A percentile compares a stretch with the other conserved stretches of the same genome.
phyloP scores from a whole-genome alignment of 352 stramenopile genomes.

The Phytophthora sp. region DNA sequence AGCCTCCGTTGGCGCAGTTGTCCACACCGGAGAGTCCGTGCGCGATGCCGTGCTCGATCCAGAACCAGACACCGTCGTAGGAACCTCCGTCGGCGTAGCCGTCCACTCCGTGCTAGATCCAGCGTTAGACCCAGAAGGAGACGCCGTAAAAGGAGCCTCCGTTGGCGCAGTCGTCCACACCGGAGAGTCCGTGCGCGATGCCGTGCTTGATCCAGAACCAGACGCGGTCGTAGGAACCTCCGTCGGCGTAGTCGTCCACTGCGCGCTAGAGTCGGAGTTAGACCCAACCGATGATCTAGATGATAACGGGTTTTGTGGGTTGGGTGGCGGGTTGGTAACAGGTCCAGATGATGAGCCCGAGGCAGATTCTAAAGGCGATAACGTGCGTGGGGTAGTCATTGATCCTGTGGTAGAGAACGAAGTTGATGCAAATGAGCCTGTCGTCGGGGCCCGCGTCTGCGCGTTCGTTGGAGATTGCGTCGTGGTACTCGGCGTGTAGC shows the following conservation, averaged over 20 bases:
- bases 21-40: too few relatives aligned
- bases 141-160: too few relatives aligned
- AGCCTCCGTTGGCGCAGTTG: too few relatives aligned
- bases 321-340: background rate
- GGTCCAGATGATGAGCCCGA: background rate
- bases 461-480: background rate
- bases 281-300: background rate
- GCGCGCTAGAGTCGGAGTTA: background rate
- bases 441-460: slow-evolving; percentile 9
- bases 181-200: too few relatives aligned
- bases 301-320: too few relatives aligned
- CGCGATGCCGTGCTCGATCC: too few relatives aligned
- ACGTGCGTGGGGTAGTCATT: background rate
- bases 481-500: background rate
- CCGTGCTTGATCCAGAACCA: too few relatives aligned
- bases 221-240: slow-evolving; percentile 3
- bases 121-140: too few relatives aligned
- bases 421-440: background rate
- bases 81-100: too few relatives aligned
- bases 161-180: too few relatives aligned
- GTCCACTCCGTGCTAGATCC: too few relatives aligned
- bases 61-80: too few relatives aligned
- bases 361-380: background rate
- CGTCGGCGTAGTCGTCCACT: slow-evolving; percentile 13
- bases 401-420: background rate